Base-by-base conservation (phyloP, 306 rosid genomes). In the Casuarina equisetifolia region DNA sequence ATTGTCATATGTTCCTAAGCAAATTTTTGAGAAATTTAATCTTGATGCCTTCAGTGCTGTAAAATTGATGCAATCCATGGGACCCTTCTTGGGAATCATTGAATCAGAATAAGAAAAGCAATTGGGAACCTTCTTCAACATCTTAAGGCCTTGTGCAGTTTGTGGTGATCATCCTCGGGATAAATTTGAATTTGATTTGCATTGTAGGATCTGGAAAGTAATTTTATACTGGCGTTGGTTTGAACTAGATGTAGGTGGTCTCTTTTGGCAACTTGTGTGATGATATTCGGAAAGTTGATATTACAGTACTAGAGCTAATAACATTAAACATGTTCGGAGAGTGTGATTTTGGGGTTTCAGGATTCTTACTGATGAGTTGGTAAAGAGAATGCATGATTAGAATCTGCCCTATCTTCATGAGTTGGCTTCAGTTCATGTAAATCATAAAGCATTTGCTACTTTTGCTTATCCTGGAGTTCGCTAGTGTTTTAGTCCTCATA, bases 401-500 rank as follows among this genome's bases (percentile, higher is more conserved):
- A 64, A 36, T 59, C 84, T 73, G 74, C 45, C 62, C 36, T 72
- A 75, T 32, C 58, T 79, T 75, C 58, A 45, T 48, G 70, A 5
- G 67, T 81, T 35, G 59, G 19, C 20, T 52, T 8, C 15, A 8
- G n/a, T 53, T 17, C 52, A 35, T 40, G 69, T 63, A 51, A 70
- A 67, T 50, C 54, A 44, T 57, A 76, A 53, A 53, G 43, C 59
- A 17, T 17, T 40, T 38, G 12, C 67, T 57, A 46, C 32, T 44
- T 49, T 58, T 17, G 64, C 51, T 67, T 11, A 64, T 20, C 54
- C 46, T 36, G 49, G 39, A 72, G 50, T 73, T 61, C 35, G 57
- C 71, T 67, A n/a, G 15, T 1, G 36, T 66, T 42, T 42, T 7
- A 66, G 25, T 40, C 13, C 49, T 16, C 11, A 39, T 10, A 40